These are phyloP conservation scores for Mycena haematopus DNA, from an alignment of 768 basidiomycete genomes.

Conservation along the genomic window DNA sequence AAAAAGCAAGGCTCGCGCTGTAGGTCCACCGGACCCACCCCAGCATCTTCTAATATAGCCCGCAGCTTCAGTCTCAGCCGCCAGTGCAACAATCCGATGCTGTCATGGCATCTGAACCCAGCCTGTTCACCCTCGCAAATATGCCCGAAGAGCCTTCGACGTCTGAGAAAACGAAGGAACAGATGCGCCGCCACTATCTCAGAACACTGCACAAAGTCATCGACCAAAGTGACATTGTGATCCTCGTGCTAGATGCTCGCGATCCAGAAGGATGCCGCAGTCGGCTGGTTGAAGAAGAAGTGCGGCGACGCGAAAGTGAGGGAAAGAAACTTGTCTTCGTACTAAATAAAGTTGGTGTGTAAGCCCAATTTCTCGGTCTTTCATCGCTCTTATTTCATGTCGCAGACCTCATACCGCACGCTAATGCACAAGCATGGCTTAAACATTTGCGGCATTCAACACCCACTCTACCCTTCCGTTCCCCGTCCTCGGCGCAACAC, in stretches of 20 bases:
- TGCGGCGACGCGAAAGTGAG: constrained; percentile 80
- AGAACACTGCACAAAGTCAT: constrained; percentile 90
- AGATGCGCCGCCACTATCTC: constrained; percentile 75
- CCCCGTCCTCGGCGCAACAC: constrained; percentile 73
- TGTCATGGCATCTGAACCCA: constrained; percentile 78
- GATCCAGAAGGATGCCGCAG: constrained; percentile 96
- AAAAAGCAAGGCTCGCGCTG: constrained; percentile 51
- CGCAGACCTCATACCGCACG: constrained; percentile 85
- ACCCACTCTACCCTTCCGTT: constrained; percentile 92
- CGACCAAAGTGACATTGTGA: constrained; percentile 88
- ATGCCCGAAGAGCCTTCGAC: constrained; percentile 46
- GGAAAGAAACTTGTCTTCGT: constrained; percentile 94
- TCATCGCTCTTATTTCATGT: not conserved
- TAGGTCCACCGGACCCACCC: constrained; percentile 34
- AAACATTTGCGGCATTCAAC: constrained; percentile 91
- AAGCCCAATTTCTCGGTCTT: not conserved
- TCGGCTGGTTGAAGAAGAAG: constrained; percentile 93
- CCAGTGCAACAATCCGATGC: constrained; percentile 60
- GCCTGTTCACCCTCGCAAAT: constrained; percentile 63
- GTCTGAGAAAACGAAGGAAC: constrained; percentile 64
- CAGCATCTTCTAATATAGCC: constrained; percentile 15
- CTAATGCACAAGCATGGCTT: constrained; percentile 90
- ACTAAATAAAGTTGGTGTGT: constrained; percentile 94
- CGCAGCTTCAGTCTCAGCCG: constrained; percentile 33
- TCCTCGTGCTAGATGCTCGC: constrained; percentile 90